Conservation (phyloP, 2,329 filamentous ascomycete species). For the Fusarium robinianum region DNA sequence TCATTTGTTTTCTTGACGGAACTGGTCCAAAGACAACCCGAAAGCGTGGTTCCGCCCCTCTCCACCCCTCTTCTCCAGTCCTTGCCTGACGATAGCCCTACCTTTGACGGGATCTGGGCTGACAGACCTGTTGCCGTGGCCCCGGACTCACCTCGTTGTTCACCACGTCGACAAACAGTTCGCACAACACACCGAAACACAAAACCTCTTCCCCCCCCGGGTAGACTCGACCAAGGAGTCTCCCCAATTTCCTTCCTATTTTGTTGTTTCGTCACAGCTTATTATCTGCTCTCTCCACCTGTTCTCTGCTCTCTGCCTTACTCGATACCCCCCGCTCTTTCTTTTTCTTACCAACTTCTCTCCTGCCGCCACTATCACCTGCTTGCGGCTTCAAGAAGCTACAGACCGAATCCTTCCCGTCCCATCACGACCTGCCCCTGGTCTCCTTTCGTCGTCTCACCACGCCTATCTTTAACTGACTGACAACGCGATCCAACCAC, state of each 20-base stretch:
- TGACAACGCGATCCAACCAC: conserved; percentile 9
- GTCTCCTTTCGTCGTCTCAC: conserved; percentile 1
- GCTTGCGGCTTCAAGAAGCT: conserved; percentile 12
- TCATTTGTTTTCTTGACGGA: too few species aligned
- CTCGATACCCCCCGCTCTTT: conserved; percentile 1
- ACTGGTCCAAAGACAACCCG: conserved; percentile 20
- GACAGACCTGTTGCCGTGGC: conserved; percentile 13
- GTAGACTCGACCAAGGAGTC: conserved; percentile 20
- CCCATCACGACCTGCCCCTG: conserved; percentile 1
- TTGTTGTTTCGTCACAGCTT: background rate
- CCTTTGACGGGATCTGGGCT: conserved; percentile 31
- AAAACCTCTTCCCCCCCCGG: conserved; percentile 14
- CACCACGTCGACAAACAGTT: conserved; percentile 9
- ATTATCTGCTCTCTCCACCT: background rate
- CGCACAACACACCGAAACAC: conserved; percentile 10
- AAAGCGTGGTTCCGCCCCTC: conserved; percentile 25
- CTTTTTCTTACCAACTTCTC: conserved; percentile 2
- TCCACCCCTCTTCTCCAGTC: conserved; percentile 21
- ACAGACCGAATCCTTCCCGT: conserved; percentile 7
- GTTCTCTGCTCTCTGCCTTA: conserved; percentile 8
- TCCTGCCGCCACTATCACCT: conserved; percentile 16
- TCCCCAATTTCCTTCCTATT: background rate
- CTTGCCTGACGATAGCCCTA: conserved; percentile 34
- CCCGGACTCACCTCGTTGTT: conserved; percentile 29
- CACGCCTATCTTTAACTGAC: conserved; percentile 4